Evolutionary conservation across 352 stramenopile species (phyloP), one percentile per base, ranked within the genome.

Genomic region (Phytophthora cactorum): DNA sequence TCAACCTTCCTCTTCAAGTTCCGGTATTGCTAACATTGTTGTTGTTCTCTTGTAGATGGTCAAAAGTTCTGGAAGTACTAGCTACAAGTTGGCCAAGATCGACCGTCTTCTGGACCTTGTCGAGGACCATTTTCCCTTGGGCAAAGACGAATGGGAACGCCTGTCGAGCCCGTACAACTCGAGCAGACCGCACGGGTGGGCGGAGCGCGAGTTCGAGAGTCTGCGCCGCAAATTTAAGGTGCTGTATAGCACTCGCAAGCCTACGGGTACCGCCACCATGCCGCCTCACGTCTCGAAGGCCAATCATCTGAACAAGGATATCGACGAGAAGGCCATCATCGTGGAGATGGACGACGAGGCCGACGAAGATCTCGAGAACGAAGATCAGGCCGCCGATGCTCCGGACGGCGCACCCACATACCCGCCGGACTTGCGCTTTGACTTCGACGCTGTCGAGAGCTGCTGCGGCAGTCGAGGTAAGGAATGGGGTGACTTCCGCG

Each of bases 161-260:
- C 36, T 52, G 11, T 27, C 47, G 2, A 4, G 7, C 1, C 5
- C 15, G 2, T 65, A 53, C 41, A 59, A 59, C 38, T 2, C 29
- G 0, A 38, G 15, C 5, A 29, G 8, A 11, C 1, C 22, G 2
- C 49, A 29, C 41, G 50, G 51, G 1, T 38, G 1, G 11, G 2
- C 11, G 2, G 38, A 66, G 9, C 46, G 47, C 6, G 46, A 52
- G 27, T 31, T 47, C 22, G 50, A 59, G 5, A 66, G 39, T 14
- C 32, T 66, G 17, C 59, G 59, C 1, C 59, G 38, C 11, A 59
- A 59, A 31, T 66, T 59, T 10, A 66, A 59, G 12, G n/a, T 47
- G 34, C 38, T 53, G 14, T 59, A 54, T 29, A 43, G 36, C 5
- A 34, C 38, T 4, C 47, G 59, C 5, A 66, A 66, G 14, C 49